A percentile compares a stretch with the other conserved stretches of the same genome.
phyloP scores from a whole-genome alignment of 495 filamentous ascomycete species.

The Lasiosphaeria ovina region DNA sequence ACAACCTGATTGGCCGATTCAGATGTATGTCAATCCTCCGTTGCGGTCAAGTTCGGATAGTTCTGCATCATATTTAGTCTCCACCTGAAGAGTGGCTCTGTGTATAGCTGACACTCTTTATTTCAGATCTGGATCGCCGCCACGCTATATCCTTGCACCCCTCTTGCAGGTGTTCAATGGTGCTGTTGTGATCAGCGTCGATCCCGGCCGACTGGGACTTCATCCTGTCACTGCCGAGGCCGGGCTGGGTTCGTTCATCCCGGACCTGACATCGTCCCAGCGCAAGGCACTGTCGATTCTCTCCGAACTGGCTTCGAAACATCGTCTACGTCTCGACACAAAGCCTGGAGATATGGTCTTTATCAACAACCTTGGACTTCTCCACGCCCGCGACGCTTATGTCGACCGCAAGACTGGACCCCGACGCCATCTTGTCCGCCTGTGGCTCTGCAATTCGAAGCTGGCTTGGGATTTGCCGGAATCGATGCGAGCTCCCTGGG shows the following conservation, averaged over 20 bases:
- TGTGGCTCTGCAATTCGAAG: slow-evolving; percentile 49
- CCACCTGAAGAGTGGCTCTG: neutral
- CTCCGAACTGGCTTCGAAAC: slow-evolving; percentile 30
- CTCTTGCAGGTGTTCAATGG: slow-evolving; percentile 36
- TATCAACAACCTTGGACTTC: slow-evolving; percentile 60
- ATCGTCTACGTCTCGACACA: slow-evolving; percentile 44
- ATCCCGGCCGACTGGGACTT: slow-evolving; percentile 44
- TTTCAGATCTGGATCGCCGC: slow-evolving; percentile 35
- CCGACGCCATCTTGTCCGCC: slow-evolving; percentile 48
- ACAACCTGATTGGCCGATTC: slow-evolving; percentile 40
- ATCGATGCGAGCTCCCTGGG: slow-evolving; percentile 44
- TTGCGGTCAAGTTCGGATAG: slow-evolving; percentile 7
- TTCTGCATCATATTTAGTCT: neutral
- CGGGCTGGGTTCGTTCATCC: slow-evolving; percentile 24
- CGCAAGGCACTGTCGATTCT: slow-evolving; percentile 35
- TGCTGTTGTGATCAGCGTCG: slow-evolving; percentile 38
- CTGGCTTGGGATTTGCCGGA: slow-evolving; percentile 41
- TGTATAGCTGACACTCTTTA: slow-evolving; percentile 1
- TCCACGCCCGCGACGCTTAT: slow-evolving; percentile 57
- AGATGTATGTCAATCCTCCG: slow-evolving; percentile 34
- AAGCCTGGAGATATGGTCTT: slow-evolving; percentile 60
- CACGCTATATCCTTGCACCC: slow-evolving; percentile 36
- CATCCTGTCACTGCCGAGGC: slow-evolving; percentile 29
- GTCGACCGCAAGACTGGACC: slow-evolving; percentile 30
- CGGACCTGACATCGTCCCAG: slow-evolving; percentile 33